Evolutionary conservation across 2,329 filamentous ascomycete species (phyloP), one percentile per base, ranked within the genome.

Genomic region (Xylariaceae sp.): DNA sequence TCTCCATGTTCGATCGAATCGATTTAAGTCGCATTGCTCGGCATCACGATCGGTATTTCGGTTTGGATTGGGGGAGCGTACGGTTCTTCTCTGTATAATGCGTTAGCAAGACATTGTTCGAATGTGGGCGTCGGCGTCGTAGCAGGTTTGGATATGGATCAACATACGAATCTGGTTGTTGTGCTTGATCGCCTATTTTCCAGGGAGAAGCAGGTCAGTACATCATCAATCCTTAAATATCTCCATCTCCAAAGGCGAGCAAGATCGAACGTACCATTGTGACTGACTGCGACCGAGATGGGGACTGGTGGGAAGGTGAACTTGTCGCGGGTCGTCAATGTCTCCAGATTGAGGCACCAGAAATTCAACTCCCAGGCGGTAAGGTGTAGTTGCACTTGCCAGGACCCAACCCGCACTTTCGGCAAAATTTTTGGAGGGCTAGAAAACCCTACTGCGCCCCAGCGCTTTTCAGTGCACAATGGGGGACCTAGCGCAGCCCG

Each of bases 111-210:
- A 4, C 8, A 21, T 32, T 15, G 23, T 28, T 36, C 27, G 15
- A 24, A 6, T 24, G 21, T 6, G 11, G 21, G 21, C 6, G 21
- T 6, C 6, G 21, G 21, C 6, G 21, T 6, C 6, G 21, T 8
- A 15, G 11, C 15, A 31, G 28, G 21, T 12, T 3, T 8, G 36
- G 24, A 27, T 37, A 33, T 26, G 44, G 15, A n/a, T n/a, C 11
- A 33, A 47, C 41, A 33, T 18, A 47, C 44, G 84, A 72, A 96
- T 84, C 78, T 90, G 85, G 79, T 96, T 88, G 78, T 97, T 97
- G 85, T 96, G 88, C 83, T 94, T 94, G 88, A 97, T 95, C 80
- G 90, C 86, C 89, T 85, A 63, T 83, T 64, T 50, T 24, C 21
- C n/a, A n/a, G n/a, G 57, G 49, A 56, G 52, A 35, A 44, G 60